These are phyloP conservation scores for Atractiella rhizophila DNA, from an alignment of 768 basidiomycete genomes.

Conservation along the genomic window DNA sequence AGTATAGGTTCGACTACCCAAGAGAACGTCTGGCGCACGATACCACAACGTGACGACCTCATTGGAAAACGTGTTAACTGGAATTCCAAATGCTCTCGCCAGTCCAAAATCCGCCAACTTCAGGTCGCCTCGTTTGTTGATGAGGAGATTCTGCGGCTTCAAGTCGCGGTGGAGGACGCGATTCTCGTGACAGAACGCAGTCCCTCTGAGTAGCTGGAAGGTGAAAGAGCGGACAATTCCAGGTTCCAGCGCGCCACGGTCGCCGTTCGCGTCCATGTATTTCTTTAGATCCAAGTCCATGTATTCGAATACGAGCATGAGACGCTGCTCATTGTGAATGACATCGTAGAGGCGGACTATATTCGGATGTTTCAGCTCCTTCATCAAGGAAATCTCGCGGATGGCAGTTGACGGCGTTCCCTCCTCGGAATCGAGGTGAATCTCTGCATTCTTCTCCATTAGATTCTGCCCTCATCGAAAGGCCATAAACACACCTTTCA, in stretches of 20 bases:
- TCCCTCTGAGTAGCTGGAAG: slow-evolving; percentile 89
- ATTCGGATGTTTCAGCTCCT: slow-evolving; percentile 96
- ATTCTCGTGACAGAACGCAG: slow-evolving; percentile 95
- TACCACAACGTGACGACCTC: slow-evolving; percentile 99
- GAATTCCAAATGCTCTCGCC: slow-evolving; percentile 90
- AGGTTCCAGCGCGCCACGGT: slow-evolving; percentile 67
- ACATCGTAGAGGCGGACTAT: slow-evolving; percentile 96
- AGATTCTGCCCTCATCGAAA: no score
- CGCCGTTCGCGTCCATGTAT: slow-evolving; percentile 96
- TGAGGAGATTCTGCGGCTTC: slow-evolving; percentile 92
- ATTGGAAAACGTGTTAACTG: slow-evolving; percentile 96
- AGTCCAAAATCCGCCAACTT: slow-evolving; percentile 96
- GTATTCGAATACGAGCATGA: slow-evolving; percentile 93
- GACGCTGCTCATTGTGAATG: slow-evolving; percentile 92
- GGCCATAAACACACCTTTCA: no score
- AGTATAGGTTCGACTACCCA: slow-evolving; percentile 89
- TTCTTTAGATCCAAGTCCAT: slow-evolving; percentile 97
- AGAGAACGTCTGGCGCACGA: slow-evolving; percentile 84
- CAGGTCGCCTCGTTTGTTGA: slow-evolving; percentile 86
- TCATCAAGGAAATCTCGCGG: slow-evolving; percentile 96
- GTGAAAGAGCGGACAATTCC: slow-evolving; percentile 80
- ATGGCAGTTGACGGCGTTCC: slow-evolving; percentile 97
- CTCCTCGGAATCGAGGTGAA: slow-evolving; percentile 96
- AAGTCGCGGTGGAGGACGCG: slow-evolving; percentile 91
- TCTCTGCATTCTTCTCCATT: no score